These are phyloP conservation scores for Exophiala alcalophila DNA, from an alignment of 2,329 filamentous ascomycete genomes.

Conservation along the genomic window DNA sequence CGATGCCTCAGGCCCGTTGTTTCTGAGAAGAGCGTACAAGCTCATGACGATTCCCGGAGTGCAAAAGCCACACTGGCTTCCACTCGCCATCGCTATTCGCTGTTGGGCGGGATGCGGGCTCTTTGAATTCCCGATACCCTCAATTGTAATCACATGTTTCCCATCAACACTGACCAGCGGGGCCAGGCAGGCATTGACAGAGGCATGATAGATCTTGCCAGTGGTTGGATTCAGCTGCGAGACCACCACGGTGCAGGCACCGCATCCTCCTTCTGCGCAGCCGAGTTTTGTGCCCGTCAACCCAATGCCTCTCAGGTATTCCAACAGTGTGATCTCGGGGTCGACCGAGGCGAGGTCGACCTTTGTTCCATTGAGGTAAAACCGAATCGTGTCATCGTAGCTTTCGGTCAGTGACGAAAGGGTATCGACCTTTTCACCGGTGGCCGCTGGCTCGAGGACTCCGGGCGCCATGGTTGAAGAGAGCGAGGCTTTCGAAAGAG, in stretches of 20 bases:
- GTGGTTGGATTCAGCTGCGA: constrained; percentile 93
- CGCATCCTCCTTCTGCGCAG: constrained; percentile 93
- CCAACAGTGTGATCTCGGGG: constrained; percentile 85
- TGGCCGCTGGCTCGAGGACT: constrained; percentile 48
- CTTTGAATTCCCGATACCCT: constrained; percentile 88
- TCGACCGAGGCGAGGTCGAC: constrained; percentile 83
- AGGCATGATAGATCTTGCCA: constrained; percentile 90
- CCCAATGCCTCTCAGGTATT: constrained; percentile 89
- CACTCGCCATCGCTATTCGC: constrained; percentile 84
- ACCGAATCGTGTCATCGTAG: constrained; percentile 84
- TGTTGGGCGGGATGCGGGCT: constrained; percentile 87
- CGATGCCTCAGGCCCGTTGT: constrained; percentile 62
- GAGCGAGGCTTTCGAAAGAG: background rate
- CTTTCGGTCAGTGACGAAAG: constrained; percentile 65
- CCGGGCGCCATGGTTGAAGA: constrained; percentile 55
- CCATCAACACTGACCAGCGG: constrained; percentile 91
- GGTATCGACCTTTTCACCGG: constrained; percentile 43
- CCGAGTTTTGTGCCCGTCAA: constrained; percentile 95
- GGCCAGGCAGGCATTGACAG: constrained; percentile 91
- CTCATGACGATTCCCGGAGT: constrained; percentile 98
- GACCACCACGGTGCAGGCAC: constrained; percentile 89
- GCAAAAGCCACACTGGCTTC: constrained; percentile 93
- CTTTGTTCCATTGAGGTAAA: constrained; percentile 92
- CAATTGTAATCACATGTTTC: constrained; percentile 96
- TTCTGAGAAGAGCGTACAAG: constrained; percentile 85